Percentiles rank a stretch among this genome's conserved stretches.
Evolutionary conservation across 352 stramenopile species (phyloP).

Genomic region (Globisporangium carolinianum): DNA sequence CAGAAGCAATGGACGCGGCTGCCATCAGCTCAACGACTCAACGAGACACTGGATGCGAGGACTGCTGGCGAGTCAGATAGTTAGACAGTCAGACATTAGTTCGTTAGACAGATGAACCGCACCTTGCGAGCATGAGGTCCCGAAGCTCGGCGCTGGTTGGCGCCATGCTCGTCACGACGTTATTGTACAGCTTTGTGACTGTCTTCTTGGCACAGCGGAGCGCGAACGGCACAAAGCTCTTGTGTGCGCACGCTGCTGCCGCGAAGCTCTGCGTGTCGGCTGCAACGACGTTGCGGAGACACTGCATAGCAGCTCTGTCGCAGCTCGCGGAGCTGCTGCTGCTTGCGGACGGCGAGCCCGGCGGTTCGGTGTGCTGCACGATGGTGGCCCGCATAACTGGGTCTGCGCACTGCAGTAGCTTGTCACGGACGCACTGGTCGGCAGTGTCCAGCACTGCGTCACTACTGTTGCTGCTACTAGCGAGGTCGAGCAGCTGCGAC

Average conservation of each 20-base stretch:
- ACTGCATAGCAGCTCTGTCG: background rate
- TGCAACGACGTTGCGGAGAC: background rate
- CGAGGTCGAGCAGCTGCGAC: constrained; percentile 6
- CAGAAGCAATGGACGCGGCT: no score
- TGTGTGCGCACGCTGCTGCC: background rate
- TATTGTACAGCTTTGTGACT: constrained; percentile 36
- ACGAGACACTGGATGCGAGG: no score
- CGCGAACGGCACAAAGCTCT: constrained; percentile 27
- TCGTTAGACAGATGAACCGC: constrained; percentile 11
- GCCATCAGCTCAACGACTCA: no score
- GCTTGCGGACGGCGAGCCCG: no score
- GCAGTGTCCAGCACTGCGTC: background rate
- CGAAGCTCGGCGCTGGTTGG: constrained; percentile 18
- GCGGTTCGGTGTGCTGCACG: no score
- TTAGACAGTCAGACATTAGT: constrained; percentile 15
- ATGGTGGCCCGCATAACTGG: no score
- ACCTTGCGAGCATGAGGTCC: constrained; percentile 35
- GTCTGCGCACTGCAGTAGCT: background rate
- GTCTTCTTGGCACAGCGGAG: constrained; percentile 35
- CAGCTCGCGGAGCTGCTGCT: no score
- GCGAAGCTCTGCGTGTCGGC: background rate
- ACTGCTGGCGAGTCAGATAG: background rate
- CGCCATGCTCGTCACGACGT: constrained; percentile 20
- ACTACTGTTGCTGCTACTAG: background rate
- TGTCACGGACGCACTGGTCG: background rate